These are phyloP conservation scores for Aspergillus japonicus DNA, from an alignment of 2,329 filamentous ascomycete species.

Conservation along the genomic window DNA sequence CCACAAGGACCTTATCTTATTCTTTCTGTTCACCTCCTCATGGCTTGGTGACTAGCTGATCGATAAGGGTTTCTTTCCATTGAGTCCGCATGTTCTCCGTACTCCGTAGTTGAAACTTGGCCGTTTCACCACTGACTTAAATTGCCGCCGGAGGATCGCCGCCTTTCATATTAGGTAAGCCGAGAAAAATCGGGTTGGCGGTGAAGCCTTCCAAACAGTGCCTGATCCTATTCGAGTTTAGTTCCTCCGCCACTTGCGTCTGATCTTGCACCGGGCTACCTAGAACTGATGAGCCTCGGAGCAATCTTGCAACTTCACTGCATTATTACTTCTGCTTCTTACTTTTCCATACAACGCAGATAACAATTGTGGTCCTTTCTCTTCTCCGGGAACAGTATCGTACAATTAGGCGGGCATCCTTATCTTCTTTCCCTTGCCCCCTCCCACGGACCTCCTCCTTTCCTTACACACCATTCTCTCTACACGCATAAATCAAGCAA, in stretches of 20 bases:
- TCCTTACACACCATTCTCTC: conserved; percentile 15
- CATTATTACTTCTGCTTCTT: not conserved
- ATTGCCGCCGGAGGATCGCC: conserved; percentile 1
- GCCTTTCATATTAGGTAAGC: conserved; percentile 2
- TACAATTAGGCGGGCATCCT: not conserved
- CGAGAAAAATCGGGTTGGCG: conserved; percentile 9
- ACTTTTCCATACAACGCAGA: not conserved
- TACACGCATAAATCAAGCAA: not conserved
- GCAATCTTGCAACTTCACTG: not conserved
- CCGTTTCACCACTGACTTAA: not conserved
- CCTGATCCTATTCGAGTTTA: not conserved
- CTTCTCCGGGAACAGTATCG: not conserved
- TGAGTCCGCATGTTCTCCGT: not conserved
- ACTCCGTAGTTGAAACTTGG: not conserved
- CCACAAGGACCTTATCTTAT: not conserved
- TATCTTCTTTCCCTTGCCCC: not conserved
- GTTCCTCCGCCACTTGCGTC: not conserved
- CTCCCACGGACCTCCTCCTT: not conserved
- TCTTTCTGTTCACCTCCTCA: not conserved
- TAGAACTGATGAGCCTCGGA: not conserved
- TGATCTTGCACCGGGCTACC: not conserved
- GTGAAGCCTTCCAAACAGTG: not conserved
- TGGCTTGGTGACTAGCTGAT: not conserved
- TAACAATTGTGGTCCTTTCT: not conserved
- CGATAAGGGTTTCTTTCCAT: not conserved